phyloP scores from a whole-genome alignment of 805 yeast genomes.

The Starmerella vaccinii region DNA sequence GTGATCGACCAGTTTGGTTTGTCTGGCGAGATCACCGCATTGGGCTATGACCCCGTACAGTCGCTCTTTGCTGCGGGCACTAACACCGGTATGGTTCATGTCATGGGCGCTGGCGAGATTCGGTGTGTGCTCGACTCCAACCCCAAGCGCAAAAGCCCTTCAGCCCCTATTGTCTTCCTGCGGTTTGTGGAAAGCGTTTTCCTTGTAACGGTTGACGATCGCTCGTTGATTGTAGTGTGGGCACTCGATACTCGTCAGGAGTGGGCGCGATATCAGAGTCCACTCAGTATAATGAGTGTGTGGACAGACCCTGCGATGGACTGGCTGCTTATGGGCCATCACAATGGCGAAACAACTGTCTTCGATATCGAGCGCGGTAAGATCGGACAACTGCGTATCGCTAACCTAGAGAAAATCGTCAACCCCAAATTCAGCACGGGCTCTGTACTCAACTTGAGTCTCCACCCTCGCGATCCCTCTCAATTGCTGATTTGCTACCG shows the following conservation, averaged over 20 bases:
- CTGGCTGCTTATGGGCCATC: constrained; percentile 72
- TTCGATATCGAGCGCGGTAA: constrained; percentile 74
- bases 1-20: constrained; percentile 43
- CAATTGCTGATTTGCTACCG: constrained; percentile 63
- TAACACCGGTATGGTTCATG: constrained; percentile 54
- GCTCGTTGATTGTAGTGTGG: constrained; percentile 53
- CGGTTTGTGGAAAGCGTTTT: constrained; percentile 72
- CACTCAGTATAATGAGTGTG: constrained; percentile 55
- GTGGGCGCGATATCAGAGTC: constrained; percentile 50
- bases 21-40: constrained; percentile 51
- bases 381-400: constrained; percentile 55
- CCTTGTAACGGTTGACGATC: constrained; percentile 57
- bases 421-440: constrained; percentile 50
- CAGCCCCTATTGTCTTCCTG: constrained; percentile 39
- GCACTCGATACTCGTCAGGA: constrained; percentile 57
- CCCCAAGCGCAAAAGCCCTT: constrained; percentile 29
- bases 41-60: constrained; percentile 83
- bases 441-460: constrained; percentile 54
- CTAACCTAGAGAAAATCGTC: constrained; percentile 52
- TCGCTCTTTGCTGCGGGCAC: constrained; percentile 76
- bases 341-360: constrained; percentile 59
- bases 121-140: constrained; percentile 49
- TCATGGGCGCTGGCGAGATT: constrained; percentile 80
- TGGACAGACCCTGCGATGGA: constrained; percentile 82
- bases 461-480: constrained; percentile 89